Conservation (phyloP, 805 yeast genomes). For the Metschnikowia colocasiae region DNA sequence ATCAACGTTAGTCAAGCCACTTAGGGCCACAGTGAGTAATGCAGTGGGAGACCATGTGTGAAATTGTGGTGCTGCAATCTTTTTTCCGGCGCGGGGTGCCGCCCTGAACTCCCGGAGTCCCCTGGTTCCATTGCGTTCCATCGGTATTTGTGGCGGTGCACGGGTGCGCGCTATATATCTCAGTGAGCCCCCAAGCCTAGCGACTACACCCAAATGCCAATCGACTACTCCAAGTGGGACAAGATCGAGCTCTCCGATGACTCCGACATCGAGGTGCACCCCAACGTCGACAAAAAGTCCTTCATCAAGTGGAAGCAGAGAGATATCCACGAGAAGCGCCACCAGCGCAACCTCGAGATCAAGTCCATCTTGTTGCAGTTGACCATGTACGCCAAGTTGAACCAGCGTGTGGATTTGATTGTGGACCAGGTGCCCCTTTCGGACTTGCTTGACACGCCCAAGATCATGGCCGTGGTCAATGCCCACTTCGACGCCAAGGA, state of each 20-base stretch:
- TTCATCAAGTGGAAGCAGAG: slow-evolving; percentile 96
- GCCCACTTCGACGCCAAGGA: slow-evolving; percentile 55
- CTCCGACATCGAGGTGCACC: slow-evolving; percentile 95
- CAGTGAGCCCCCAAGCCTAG: no score
- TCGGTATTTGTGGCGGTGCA: neutral
- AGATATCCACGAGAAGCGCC: slow-evolving; percentile 91
- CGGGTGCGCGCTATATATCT: neutral
- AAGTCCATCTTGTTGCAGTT: slow-evolving; percentile 69
- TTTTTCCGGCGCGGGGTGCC: no score
- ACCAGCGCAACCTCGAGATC: slow-evolving; percentile 74
- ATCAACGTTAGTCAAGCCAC: no score
- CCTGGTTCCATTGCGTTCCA: no score
- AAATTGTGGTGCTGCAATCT: no score
- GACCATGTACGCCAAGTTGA: slow-evolving; percentile 74
- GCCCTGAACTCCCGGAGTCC: no score
- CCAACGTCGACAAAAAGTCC: slow-evolving; percentile 91
- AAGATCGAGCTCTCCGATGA: slow-evolving; percentile 94
- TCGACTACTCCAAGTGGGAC: slow-evolving; percentile 98
- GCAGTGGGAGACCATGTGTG: no score
- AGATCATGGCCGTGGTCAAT: slow-evolving; percentile 41
- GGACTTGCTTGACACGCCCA: slow-evolving; percentile 31
- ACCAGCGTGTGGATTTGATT: slow-evolving; percentile 67
- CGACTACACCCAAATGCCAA: slow-evolving; percentile 60
- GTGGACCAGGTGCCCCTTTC: slow-evolving; percentile 40
- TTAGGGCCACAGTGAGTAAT: no score